These are phyloP conservation scores for Aureobasidium lini DNA, from an alignment of 2,329 filamentous ascomycete genomes.

Conservation along the genomic window DNA sequence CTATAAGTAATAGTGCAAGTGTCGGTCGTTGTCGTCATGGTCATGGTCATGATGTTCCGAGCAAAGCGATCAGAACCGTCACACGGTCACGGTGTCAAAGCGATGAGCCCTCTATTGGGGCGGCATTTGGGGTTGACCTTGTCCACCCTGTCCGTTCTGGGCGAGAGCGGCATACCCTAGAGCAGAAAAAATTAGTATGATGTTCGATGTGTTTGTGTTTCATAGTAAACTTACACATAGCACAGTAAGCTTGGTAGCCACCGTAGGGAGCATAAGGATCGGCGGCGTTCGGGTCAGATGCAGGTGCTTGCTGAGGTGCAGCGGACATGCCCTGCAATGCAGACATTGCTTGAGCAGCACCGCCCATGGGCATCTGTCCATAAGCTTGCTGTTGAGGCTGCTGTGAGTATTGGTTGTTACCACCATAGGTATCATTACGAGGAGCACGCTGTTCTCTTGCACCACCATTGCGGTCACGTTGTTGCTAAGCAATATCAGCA, in stretches of 20 bases:
- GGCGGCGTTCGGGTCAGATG: slow-evolving; percentile 48
- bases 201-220: background rate
- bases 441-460: slow-evolving; percentile 16
- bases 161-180: slow-evolving; percentile 56
- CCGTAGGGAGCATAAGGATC: slow-evolving; percentile 68
- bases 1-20: slow-evolving; percentile 1
- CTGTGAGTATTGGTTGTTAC: slow-evolving; percentile 24
- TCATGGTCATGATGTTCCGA: background rate
- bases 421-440: slow-evolving; percentile 29
- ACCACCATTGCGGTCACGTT: slow-evolving; percentile 17
- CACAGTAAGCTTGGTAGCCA: slow-evolving; percentile 72
- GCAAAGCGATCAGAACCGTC: slow-evolving; percentile 7
- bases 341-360: slow-evolving; percentile 13
- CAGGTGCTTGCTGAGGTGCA: slow-evolving; percentile 23
- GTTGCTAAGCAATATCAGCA: slow-evolving; percentile 13
- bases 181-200: background rate
- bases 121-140: slow-evolving; percentile 14
- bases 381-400: slow-evolving; percentile 33
- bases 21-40: background rate
- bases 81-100: slow-evolving; percentile 13
- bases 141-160: slow-evolving; percentile 39
- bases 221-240: slow-evolving; percentile 50
- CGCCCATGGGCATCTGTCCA: slow-evolving; percentile 15
- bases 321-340: slow-evolving; percentile 17
- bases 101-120: slow-evolving; percentile 6